phyloP scores from a whole-genome alignment of 2,329 filamentous ascomycete species.

The Dothidotthia symphoricarpi region DNA sequence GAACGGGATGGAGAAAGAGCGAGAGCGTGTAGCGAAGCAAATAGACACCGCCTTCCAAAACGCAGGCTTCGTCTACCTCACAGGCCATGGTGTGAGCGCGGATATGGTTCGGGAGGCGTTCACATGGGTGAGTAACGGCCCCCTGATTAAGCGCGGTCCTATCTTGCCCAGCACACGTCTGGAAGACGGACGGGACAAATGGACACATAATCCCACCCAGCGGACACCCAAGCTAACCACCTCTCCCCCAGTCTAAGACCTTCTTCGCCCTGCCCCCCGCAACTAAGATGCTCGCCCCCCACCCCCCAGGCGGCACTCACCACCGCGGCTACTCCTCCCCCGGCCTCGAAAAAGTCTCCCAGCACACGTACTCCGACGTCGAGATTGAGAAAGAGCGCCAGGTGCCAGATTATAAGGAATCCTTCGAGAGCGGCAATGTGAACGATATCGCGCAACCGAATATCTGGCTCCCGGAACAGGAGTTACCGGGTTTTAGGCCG shows the following conservation, averaged over 20 bases:
- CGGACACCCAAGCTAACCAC: neutral
- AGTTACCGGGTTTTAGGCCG: conserved; percentile 41
- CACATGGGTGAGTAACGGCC: conserved; percentile 24
- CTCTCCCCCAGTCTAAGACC: conserved; percentile 21
- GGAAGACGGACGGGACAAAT: neutral
- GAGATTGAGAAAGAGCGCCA: conserved; percentile 20
- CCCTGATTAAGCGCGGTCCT: no score
- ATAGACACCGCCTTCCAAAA: conserved; percentile 42
- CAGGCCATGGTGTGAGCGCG: conserved; percentile 39
- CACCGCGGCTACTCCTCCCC: conserved; percentile 44
- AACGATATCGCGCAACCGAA: conserved; percentile 37
- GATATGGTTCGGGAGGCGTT: conserved; percentile 32
- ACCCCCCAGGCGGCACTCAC: conserved; percentile 40
- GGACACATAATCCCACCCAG: neutral
- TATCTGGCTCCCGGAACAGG: conserved; percentile 43
- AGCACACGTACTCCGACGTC: conserved; percentile 24
- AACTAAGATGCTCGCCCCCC: conserved; percentile 42
- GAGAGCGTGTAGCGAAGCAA: conserved; percentile 25
- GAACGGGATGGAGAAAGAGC: conserved; percentile 16
- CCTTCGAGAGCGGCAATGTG: conserved; percentile 34
- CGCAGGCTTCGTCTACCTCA: conserved; percentile 46
- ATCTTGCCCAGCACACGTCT: neutral
- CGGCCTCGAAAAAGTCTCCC: conserved; percentile 40
- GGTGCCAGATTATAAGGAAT: conserved; percentile 37
- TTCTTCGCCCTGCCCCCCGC: conserved; percentile 41